Base-by-base conservation (phyloP, 805 yeast species). In the Danielozyma ontarioensis region DNA sequence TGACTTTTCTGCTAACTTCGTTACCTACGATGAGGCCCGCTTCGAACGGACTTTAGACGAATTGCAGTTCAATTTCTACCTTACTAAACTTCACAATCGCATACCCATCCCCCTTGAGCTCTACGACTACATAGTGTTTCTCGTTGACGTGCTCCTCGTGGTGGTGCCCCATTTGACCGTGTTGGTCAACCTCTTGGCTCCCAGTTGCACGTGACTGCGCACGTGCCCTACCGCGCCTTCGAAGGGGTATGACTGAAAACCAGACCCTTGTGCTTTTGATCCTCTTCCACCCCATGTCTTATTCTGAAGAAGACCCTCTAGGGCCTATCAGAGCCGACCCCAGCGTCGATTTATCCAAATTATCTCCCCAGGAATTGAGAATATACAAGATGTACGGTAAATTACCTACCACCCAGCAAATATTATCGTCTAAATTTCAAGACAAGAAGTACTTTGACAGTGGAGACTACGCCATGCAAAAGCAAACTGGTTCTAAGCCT, bases 391-490 rank as follows among this genome's bases (percentile, higher is more conserved):
- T 88, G 65, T 88, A 89, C 57, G 97, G 96, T 19, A 83, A 80
- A 53, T 64, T 88, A 31, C 97, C 96, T 16, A 74, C 88, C 17
- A 80, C 77, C 36, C 80, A 81, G 36, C 95, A 87, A 42, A 66
- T 88, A 14, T 67, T 88, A 32, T 72, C 82, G 32, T 76, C 81
- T 40, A 85, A 83, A 53, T 64, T 85, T 48, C 84, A 83, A 58
- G 96, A 88, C 43, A 76, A 95, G 48, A 89, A 87, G 64, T 88
- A 83, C 58, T 89, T 88, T 51, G 97, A 88, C 53, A 83, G 94
- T 41, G 96, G 96, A 7, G 97, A 88, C 59, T 88, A 88, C 57
- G 96, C 96, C 8, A 74, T 88, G 72, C 83, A 78, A 36, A 66
- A 66, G 37, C 73, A 65, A 45, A 45, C 59, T 21, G 70, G 65